Base-by-base conservation (phyloP, 169 alveolate genomes). In the Cryptosporidium tyzzeri region DNA sequence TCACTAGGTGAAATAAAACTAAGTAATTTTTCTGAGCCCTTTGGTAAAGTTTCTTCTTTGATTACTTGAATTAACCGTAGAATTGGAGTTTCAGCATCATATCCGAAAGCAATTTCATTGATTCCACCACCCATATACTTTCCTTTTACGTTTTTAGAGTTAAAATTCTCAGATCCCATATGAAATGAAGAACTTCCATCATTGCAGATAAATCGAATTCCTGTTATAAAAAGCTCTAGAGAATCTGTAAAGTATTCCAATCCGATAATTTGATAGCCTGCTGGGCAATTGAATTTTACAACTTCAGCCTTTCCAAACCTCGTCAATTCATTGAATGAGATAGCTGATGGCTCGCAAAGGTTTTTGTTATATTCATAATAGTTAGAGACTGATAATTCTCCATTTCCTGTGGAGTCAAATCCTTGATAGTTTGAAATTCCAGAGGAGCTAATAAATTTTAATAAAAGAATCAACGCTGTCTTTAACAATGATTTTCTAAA, bases 71-170 rank as follows among this genome's bases (percentile, higher is more conserved):
- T 61, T 29, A 80, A 41, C 0, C 67, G 51, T 14, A 80, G 12
- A 26, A 80, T 80, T 37, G 89, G 89, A 8, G 35, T 37, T 44
- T 62, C 75, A 44, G 69, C 37, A 8, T 80, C 89, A 16, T 80
- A 80, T 21, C 89, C 89, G 44, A 80, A 80, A 31, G 89, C 89
- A 80, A 80, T 18, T 58, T 80, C 89, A 55, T 80, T 61, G 14
- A 80, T 80, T 14, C 69, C 89, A 41, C 75, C 89, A 29, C 29
- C 21, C 18, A n/a, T 9, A 62, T 80, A 65, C 23, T 37, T 80
- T 12, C 68, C 80, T 44, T 61, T 41, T 26, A 80, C 21, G 18
- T 29, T 65, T 18, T 31, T 50, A 9, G 65, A 21, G 14, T 18
- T 39, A 62, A 44, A 80, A 41, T 37, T 48, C 29, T 80, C 80